Base-by-base conservation (phyloP, 2,329 filamentous ascomycete species). In the Clonostachys rosea region DNA sequence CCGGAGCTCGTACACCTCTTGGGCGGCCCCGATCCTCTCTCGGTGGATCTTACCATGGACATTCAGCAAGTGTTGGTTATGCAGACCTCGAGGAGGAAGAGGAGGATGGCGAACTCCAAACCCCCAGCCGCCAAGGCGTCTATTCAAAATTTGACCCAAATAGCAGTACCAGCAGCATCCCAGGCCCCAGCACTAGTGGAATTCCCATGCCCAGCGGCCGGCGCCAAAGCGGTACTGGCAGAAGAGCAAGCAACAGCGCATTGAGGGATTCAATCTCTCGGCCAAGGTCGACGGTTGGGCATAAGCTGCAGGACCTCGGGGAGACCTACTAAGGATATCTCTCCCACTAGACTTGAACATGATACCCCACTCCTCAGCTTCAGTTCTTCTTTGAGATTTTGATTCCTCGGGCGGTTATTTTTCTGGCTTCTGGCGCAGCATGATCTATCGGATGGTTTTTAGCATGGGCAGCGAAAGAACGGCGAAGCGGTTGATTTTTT, bases 11-110 rank as follows among this genome's bases (percentile, higher is more conserved):
- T 50, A 87, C 86, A 12, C 83, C 87, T 1, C 67, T 89, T 46
- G 81, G 79, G 24, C 80, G 87, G 46, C 85, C 87, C 16, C 77
- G 86, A 44, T 89, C 85, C 44, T 90, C 87, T 13, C 72, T 91
- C 53, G 81, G 81, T 48, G 79, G 85, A 47, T 83, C 79, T 51
- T 68, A 78, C 11, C 78, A 84, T 53, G 73, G 76, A 5, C 76
- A 81, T 54, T 78, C 78, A 12, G 66, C 76, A 44, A 84, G 78
- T 58, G 72, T 84, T 59, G 78, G 76, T 53, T 69, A 75, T 46
- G 74, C 77, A 37, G 76, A 80, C 47, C 71, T 71, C 34, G 63
- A 68, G 30, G 69, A 72, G 50, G 64, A 67, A 30, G 69, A 72
- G 34, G 68, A 68, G 40, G 55, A 54, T 37, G 68, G 71, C 37